Percentiles rank a stretch among this genome's conserved stretches.
These are phyloP conservation scores for Eremomyces bilateralis DNA, from an alignment of 495 filamentous ascomycete species.

Conservation along the genomic window DNA sequence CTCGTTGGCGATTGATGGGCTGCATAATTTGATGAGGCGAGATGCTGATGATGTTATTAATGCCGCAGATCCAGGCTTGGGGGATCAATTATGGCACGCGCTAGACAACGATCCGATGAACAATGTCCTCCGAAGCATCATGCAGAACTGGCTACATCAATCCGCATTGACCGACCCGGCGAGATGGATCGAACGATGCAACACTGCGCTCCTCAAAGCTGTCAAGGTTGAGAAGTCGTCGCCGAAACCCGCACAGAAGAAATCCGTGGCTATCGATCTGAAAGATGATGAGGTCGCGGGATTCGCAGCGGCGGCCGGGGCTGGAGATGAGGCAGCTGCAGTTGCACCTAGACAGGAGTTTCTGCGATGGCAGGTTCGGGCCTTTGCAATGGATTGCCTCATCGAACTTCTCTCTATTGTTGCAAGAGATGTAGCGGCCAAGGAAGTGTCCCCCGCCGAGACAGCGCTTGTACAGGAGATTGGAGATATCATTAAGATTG, in stretches of 20 bases:
- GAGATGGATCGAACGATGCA: slow-evolving; percentile 70
- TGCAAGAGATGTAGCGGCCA: slow-evolving; percentile 44
- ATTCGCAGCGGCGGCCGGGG: slow-evolving; percentile 48
- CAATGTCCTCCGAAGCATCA: slow-evolving; percentile 54
- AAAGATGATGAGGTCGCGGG: slow-evolving; percentile 94
- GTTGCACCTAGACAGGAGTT: slow-evolving; percentile 58
- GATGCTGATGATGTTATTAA: slow-evolving; percentile 59
- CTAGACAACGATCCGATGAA: slow-evolving; percentile 58
- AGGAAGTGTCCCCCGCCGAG: slow-evolving; percentile 49
- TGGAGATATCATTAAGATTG: slow-evolving; percentile 88
- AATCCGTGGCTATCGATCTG: slow-evolving; percentile 39
- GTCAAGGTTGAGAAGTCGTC: slow-evolving; percentile 26
- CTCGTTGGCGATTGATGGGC: slow-evolving; percentile 63
- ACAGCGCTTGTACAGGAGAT: slow-evolving; percentile 59
- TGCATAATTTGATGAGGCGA: slow-evolving; percentile 88
- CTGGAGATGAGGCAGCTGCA: slow-evolving; percentile 37
- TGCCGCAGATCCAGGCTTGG: slow-evolving; percentile 51
- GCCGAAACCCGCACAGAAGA: slow-evolving; percentile 20
- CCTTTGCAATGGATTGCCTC: slow-evolving; percentile 85
- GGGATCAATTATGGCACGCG: slow-evolving; percentile 79
- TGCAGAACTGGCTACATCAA: slow-evolving; percentile 80
- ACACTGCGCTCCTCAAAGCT: slow-evolving; percentile 66
- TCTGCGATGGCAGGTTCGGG: slow-evolving; percentile 85
- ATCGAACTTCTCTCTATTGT: slow-evolving; percentile 59
- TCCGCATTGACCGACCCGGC: slow-evolving; percentile 55